These are phyloP conservation scores for Diaporthe longicolla DNA, from an alignment of 2,329 filamentous ascomycete species.

Conservation along the genomic window DNA sequence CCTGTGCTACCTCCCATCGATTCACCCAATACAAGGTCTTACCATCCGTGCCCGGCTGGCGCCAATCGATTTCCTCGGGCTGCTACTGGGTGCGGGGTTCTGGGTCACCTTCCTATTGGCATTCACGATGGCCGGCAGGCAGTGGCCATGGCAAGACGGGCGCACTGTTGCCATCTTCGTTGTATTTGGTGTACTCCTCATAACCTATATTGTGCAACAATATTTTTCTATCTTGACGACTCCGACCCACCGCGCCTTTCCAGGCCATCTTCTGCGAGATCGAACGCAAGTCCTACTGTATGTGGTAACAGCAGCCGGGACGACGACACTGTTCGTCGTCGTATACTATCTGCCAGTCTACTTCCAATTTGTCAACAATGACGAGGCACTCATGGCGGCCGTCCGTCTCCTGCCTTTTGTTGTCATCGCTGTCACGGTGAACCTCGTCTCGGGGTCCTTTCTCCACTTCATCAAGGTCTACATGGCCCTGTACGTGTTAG, in stretches of 20 bases:
- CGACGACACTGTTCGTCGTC: constrained; percentile 53
- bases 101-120: constrained; percentile 60
- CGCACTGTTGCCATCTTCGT: constrained; percentile 62
- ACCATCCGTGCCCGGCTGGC: constrained; percentile 44
- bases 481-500: constrained; percentile 45
- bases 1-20: constrained; percentile 56
- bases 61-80: constrained; percentile 62
- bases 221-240: constrained; percentile 57
- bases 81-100: constrained; percentile 58
- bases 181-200: constrained; percentile 57
- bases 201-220: constrained; percentile 61
- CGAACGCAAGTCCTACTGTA: constrained; percentile 59
- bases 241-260: constrained; percentile 57
- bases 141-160: constrained; percentile 62
- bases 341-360: constrained; percentile 52
- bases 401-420: constrained; percentile 57
- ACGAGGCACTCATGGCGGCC: constrained; percentile 55
- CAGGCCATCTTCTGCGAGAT: constrained; percentile 56
- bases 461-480: constrained; percentile 42
- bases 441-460: constrained; percentile 36
- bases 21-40: constrained; percentile 38
- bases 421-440: constrained; percentile 40
- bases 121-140: constrained; percentile 62
- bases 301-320: constrained; percentile 52
- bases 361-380: constrained; percentile 45